These are phyloP conservation scores for Cladorrhinum samala DNA, from an alignment of 495 filamentous ascomycete species.

Conservation along the genomic window DNA sequence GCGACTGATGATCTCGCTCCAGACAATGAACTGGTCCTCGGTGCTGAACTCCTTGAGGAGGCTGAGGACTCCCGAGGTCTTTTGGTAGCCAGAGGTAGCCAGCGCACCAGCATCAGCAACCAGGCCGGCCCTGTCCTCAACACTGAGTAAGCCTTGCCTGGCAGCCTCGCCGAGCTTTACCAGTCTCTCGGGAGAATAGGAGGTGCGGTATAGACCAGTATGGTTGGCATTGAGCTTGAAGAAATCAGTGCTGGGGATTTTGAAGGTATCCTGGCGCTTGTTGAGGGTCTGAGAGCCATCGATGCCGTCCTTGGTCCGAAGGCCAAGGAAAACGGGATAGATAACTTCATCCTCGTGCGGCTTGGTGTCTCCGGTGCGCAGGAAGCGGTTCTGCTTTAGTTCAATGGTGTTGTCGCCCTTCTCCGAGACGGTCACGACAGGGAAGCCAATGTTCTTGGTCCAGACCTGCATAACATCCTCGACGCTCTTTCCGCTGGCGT, in stretches of 20 bases:
- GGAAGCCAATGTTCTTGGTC: slow-evolving; percentile 74
- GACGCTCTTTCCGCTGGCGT: slow-evolving; percentile 88
- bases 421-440: slow-evolving; percentile 65
- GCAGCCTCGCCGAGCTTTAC: slow-evolving; percentile 74
- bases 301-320: slow-evolving; percentile 61
- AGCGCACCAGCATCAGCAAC: slow-evolving; percentile 91
- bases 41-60: slow-evolving; percentile 76
- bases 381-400: slow-evolving; percentile 70
- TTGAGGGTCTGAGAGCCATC: slow-evolving; percentile 58
- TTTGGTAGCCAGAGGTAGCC: slow-evolving; percentile 85
- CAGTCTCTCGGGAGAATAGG: slow-evolving; percentile 61
- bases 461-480: slow-evolving; percentile 70
- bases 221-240: slow-evolving; percentile 78
- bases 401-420: slow-evolving; percentile 52
- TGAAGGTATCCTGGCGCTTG: slow-evolving; percentile 68
- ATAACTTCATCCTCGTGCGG: slow-evolving; percentile 75
- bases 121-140: slow-evolving; percentile 92
- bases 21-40: slow-evolving; percentile 87
- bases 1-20: slow-evolving; percentile 80
- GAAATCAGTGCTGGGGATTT: slow-evolving; percentile 58
- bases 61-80: slow-evolving; percentile 80
- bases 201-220: slow-evolving; percentile 66
- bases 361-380: slow-evolving; percentile 71
- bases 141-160: slow-evolving; percentile 77
- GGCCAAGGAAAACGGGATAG: slow-evolving; percentile 65